A percentile compares a stretch with the other conserved stretches of the same genome.
Evolutionary conservation across 139 green algal species (phyloP).

Genomic region (Pleodorina starrii): DNA sequence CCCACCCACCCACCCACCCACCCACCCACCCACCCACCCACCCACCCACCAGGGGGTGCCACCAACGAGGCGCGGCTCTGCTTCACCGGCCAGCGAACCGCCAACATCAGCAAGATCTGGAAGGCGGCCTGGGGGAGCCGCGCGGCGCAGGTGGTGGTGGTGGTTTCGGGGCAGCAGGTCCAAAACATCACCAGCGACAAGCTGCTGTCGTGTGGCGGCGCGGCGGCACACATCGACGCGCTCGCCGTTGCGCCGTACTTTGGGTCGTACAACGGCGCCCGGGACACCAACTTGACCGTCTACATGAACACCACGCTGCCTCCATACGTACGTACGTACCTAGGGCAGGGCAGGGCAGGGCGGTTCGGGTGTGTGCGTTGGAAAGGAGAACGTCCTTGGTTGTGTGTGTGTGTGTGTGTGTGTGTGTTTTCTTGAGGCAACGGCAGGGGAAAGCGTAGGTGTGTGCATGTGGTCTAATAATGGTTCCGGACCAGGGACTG

Average conservation of each 20-base stretch:
- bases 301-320: constrained; percentile 41
- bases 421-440: no score
- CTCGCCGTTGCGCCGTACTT: constrained; percentile 58
- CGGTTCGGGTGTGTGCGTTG: no score
- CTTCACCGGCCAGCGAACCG: constrained; percentile 36
- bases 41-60: constrained; percentile 36
- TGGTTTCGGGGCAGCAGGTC: constrained; percentile 44
- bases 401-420: no score
- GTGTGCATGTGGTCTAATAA: no score
- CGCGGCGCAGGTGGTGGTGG: background rate
- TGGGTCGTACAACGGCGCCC: constrained; percentile 12
- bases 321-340: background rate
- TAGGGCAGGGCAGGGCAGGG: no score
- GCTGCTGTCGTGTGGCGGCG: constrained; percentile 36
- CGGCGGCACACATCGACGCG: constrained; percentile 32
- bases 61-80: constrained; percentile 51
- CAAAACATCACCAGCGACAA: constrained; percentile 48
- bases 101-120: constrained; percentile 51
- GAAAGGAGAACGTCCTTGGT: no score
- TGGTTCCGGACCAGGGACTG: no score
- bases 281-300: constrained; percentile 43
- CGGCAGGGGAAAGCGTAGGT: no score
- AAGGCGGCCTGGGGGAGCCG: constrained; percentile 35
- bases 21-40: no score
- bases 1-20: no score